phyloP scores from a whole-genome alignment of 108 stramenopile genomes.

The Nannochloropsis oceanica region DNA sequence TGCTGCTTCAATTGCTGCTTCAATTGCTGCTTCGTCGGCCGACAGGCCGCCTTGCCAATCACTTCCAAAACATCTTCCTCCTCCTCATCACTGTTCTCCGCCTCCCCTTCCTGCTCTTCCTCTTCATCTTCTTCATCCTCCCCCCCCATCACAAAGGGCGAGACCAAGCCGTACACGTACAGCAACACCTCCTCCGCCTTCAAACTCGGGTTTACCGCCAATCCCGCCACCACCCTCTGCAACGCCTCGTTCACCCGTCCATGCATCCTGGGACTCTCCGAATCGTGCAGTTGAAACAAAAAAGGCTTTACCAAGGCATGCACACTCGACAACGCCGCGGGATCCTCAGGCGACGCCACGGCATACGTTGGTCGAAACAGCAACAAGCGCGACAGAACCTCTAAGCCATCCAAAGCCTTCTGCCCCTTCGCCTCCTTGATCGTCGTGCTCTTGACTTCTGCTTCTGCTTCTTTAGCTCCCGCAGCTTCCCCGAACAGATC shows the following conservation, averaged over 20 bases:
- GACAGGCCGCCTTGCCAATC: neutral
- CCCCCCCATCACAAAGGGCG: conserved; percentile 28
- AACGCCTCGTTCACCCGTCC: conserved; percentile 17
- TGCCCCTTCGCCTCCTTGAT: conserved; percentile 32
- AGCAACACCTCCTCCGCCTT: conserved; percentile 32
- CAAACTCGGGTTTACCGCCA: conserved; percentile 31
- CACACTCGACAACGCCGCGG: conserved; percentile 24
- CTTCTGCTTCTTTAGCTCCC: conserved; percentile 9
- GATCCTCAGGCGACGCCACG: conserved; percentile 14
- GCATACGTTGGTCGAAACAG: conserved; percentile 40
- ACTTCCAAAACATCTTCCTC: neutral
- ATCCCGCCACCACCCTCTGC: conserved; percentile 23
- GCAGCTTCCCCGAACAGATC: conserved; percentile 31
- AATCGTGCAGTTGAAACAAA: conserved; percentile 12
- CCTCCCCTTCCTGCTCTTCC: conserved; percentile 1
- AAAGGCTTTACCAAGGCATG: conserved; percentile 35
- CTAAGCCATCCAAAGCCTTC: conserved; percentile 30
- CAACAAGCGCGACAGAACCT: conserved; percentile 15
- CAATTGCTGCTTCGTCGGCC: neutral
- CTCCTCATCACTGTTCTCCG: neutral
- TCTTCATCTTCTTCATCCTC: conserved; percentile 24
- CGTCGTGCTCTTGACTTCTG: conserved; percentile 1
- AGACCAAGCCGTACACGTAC: conserved; percentile 37
- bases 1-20: neutral
- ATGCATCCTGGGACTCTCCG: conserved; percentile 15